Percentiles rank a stretch among this genome's conserved stretches.
Evolutionary conservation across 805 yeast genomes (phyloP).

Genomic region (Cyberlindnera amylophila): DNA sequence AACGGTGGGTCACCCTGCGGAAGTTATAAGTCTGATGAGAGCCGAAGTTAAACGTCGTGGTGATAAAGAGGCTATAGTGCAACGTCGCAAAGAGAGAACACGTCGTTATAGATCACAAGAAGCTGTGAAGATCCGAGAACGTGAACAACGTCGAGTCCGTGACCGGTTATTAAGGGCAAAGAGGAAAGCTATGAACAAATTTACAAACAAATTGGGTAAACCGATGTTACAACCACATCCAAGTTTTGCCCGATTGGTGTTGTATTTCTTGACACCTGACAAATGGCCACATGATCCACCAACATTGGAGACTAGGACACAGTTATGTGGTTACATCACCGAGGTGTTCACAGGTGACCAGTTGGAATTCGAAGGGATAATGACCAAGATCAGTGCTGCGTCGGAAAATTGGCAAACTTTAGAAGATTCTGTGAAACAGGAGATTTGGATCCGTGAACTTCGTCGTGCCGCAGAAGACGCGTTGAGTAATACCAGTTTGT

Average conservation of each 20-base stretch:
- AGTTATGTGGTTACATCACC: slow-evolving; percentile 28
- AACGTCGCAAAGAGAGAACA: slow-evolving; percentile 38
- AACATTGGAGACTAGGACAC: slow-evolving; percentile 40
- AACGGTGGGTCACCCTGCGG: slow-evolving; percentile 46
- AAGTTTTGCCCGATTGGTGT: slow-evolving; percentile 46
- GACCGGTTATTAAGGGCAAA: slow-evolving; percentile 40
- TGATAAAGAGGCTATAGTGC: slow-evolving; percentile 38
- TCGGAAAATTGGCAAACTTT: slow-evolving; percentile 43
- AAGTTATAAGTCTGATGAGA: slow-evolving; percentile 42
- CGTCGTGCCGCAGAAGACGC: slow-evolving; percentile 43
- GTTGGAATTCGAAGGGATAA: slow-evolving; percentile 26
- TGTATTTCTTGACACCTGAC: slow-evolving; percentile 41
- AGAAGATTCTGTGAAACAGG: slow-evolving; percentile 32
- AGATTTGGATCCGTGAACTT: slow-evolving; percentile 44
- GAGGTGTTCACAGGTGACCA: slow-evolving; percentile 18
- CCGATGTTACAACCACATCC: slow-evolving; percentile 42
- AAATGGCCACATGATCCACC: slow-evolving; percentile 55
- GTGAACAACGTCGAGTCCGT: slow-evolving; percentile 40
- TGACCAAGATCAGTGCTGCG: slow-evolving; percentile 40
- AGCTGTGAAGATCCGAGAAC: slow-evolving; percentile 44
- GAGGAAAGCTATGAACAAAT: slow-evolving; percentile 32
- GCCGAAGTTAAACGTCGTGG: slow-evolving; percentile 51
- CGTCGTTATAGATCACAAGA: slow-evolving; percentile 43
- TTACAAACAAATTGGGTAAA: slow-evolving; percentile 33
- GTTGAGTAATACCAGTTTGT: slow-evolving; percentile 37